Evolutionary conservation across 225 moss, liverwort and hornwort genomes (phyloP), one percentile per base, ranked within the genome.

Genomic region (Pseudisothecium myosuroides): DNA sequence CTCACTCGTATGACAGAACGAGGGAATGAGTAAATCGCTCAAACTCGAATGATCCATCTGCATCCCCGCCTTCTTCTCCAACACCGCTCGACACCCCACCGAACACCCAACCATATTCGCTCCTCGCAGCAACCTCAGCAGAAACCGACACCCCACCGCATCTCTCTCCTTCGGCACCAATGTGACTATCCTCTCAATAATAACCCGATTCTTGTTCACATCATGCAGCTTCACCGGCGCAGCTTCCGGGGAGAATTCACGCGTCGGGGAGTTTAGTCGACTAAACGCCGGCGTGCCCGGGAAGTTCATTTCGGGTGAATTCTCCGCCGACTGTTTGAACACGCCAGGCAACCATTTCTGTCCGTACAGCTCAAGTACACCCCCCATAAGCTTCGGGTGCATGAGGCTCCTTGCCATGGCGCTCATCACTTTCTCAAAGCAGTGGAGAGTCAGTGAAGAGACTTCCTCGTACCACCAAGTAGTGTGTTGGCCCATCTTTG

Each of bases 391-490:
- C 39, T 86, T 90, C 14, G 93, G 90, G 36, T 92, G 88, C 96
- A 98, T 95, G 59, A 92, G 92, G 67, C 93, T 96, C 31, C 89
- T 89, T 58, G 86, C 92, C 92, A 98, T 90, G 27, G 97, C 95
- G 29, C 76, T 59, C 72, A 96, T 93, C 67, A 98, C 95, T 72
- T 92, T 93, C 56, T 92, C 90, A 80, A 97, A 97, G 89, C 93
- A 95, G 36, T 89, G 85, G 37, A 96, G 89, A 34, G 91, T 91
- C n/a, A 95, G 93, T 6, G 87, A 87, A 17, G 93, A 90, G 37
- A 97, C 91, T 52, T 98, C 97, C 43, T 96, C 96, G 66, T 93
- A 87, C 97, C 98, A 98, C 98, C 98, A 97, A 58, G 82, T 31
- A 7, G 50, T 22, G 36, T 17, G 58, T 68, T 27, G 28, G 28